These are phyloP conservation scores for Exophiala viscosa DNA, from an alignment of 2,329 filamentous ascomycete genomes.

Conservation along the genomic window DNA sequence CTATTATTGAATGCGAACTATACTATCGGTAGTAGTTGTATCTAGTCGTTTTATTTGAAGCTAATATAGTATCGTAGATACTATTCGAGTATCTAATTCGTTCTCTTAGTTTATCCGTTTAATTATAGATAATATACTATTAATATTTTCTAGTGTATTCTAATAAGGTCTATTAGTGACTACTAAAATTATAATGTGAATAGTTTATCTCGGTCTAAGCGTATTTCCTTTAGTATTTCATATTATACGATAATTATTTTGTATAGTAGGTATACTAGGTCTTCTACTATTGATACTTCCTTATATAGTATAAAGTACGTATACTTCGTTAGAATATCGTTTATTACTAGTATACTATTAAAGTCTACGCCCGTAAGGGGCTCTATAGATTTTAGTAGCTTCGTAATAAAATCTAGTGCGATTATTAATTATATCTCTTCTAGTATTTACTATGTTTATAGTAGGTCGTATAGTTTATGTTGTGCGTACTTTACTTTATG, in stretches of 20 bases:
- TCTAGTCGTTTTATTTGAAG: too few species aligned
- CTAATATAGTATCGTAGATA: too few species aligned
- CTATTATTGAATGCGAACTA: neutral
- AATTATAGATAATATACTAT: conserved; percentile 15
- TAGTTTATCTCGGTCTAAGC: too few species aligned
- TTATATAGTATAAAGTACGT: neutral
- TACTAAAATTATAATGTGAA: conserved; percentile 1
- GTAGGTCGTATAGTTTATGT: conserved; percentile 6
- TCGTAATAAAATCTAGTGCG: too few species aligned
- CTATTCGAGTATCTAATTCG: conserved; percentile 20
- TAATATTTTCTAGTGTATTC: conserved; percentile 12
- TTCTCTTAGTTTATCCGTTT: conserved; percentile 17
- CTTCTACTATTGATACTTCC: neutral
- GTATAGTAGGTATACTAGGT: neutral
- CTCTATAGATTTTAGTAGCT: too few species aligned
- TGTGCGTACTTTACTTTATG: too few species aligned
- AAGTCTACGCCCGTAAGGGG: too few species aligned
- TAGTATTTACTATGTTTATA: conserved; percentile 1
- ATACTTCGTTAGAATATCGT: too few species aligned
- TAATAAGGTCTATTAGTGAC: neutral
- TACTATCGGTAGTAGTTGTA: too few species aligned
- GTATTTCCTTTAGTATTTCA: too few species aligned
- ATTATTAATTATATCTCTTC: neutral
- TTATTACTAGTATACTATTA: neutral
- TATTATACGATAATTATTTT: neutral